Base-by-base conservation (phyloP, 306 rosid species). In the Vachellia collinsii region DNA sequence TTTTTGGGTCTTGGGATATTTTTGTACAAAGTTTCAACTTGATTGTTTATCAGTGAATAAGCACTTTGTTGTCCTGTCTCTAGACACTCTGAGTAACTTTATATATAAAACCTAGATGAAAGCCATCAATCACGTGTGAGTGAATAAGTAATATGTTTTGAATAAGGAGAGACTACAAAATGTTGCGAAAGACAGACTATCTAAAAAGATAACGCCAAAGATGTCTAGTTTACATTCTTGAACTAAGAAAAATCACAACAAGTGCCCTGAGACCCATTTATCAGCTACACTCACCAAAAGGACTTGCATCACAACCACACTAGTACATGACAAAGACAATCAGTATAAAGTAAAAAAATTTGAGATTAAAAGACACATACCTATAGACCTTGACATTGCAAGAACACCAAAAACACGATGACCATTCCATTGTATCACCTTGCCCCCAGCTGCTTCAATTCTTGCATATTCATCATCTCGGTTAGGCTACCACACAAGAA, bases 301-400 rank as follows among this genome's bases (percentile, higher is more conserved):
- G 64, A 70, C 53, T 19, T 50, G 7, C 12, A 25, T 44, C 39
- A 37, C 70, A 66, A 20, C 74, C 48, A 83, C 77, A 53, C 46
- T 44, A 42, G 10, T 36, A 11, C 70, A 53, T 22, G 47, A 47
- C 58, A 43, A 76, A 22, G 17, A 43, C 51, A 20, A 20, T 16
- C 54, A 41, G n/a, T 19, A 67, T 4, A n/a, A n/a, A 67, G 29
- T 67, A 3, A n/a, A n/a, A 44, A n/a, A 23, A 22, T 9, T 25
- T 10, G 62, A 3, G 68, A 38, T 48, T 54, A 70, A 16, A 48
- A 68, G 79, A 64, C 19, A 70, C 87, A 16, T 81, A 91, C 95
- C 95, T 10, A 91, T 91, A n/a, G 95, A 91, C 84, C 95, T 86
- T n/a, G 95, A 91, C 95, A 91, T 91, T 14, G 95, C 95, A 51